Conservation (phyloP, 2,329 filamentous ascomycete species). For the Apiospora saccharicola region DNA sequence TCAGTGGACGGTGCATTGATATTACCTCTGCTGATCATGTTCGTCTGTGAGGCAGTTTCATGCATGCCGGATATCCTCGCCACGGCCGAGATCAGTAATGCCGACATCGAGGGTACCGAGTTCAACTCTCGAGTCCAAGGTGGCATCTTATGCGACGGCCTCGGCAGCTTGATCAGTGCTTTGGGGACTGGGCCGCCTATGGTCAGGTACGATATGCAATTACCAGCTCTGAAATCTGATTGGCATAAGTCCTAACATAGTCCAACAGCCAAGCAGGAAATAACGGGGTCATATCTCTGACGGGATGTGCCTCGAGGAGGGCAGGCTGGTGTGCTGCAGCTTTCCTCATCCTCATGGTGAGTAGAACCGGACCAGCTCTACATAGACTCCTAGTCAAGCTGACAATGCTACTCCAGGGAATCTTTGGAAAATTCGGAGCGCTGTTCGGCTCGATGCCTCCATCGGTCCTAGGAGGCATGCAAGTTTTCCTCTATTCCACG, state of each 20-base stretch:
- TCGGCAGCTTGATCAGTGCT: conserved; percentile 69
- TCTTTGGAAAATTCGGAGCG: conserved; percentile 75
- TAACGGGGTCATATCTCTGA: conserved; percentile 73
- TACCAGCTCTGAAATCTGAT: background rate
- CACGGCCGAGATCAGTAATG: conserved; percentile 50
- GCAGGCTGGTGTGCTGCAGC: conserved; percentile 72
- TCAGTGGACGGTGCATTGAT: conserved; percentile 71
- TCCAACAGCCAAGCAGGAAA: conserved; percentile 68
- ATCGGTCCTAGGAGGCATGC: conserved; percentile 55
- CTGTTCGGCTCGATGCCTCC: conserved; percentile 71
- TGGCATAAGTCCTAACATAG: background rate
- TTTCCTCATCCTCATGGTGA: conserved; percentile 67
- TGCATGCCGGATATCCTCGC: conserved; percentile 67
- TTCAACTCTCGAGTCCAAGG: conserved; percentile 76
- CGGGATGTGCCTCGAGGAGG: conserved; percentile 71
- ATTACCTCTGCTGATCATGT: conserved; percentile 68
- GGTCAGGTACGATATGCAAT: conserved; percentile 45
- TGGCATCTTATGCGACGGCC: conserved; percentile 70
- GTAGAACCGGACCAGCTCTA: background rate
- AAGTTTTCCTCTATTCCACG: conserved; percentile 71
- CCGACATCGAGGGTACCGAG: conserved; percentile 66
- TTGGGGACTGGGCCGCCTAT: conserved; percentile 74
- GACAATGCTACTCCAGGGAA: conserved; percentile 49
- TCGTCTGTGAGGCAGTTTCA: conserved; percentile 74
- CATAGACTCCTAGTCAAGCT: background rate